Evolutionary conservation across 495 filamentous ascomycete genomes (phyloP).

Genomic region (Neurospora sp.): DNA sequence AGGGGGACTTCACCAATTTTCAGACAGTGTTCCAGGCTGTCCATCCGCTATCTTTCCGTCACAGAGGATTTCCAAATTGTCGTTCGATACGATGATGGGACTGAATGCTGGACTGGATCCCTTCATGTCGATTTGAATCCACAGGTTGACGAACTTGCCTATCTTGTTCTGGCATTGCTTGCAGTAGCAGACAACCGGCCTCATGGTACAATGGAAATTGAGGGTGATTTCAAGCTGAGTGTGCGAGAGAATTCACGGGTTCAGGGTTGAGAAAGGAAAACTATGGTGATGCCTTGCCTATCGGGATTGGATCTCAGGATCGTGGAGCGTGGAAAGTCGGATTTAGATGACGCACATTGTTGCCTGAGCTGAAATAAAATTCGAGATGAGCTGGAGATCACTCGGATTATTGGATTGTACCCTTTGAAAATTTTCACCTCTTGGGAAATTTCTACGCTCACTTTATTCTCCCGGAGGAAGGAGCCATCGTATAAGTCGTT

Average conservation of each 20-base stretch:
- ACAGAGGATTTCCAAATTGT: too few relatives aligned
- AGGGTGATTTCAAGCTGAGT: not conserved
- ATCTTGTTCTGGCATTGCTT: constrained; percentile 19
- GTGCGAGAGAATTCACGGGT: not conserved
- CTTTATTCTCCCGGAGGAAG: not conserved
- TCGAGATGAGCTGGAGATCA: not conserved
- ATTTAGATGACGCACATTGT: not conserved
- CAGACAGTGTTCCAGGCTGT: too few relatives aligned
- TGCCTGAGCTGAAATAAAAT: not conserved
- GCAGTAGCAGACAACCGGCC: constrained; percentile 26
- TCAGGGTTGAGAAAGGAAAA: too few relatives aligned
- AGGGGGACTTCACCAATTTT: too few relatives aligned
- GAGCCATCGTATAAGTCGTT: not conserved
- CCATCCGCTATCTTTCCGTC: too few relatives aligned
- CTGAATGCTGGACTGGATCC: too few relatives aligned
- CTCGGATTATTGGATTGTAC: not conserved
- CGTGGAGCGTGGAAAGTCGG: not conserved
- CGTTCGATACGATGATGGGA: too few relatives aligned
- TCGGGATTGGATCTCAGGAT: not conserved
- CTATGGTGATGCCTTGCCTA: not conserved
- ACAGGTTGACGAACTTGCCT: too few relatives aligned
- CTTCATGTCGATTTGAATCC: too few relatives aligned
- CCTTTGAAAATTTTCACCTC: not conserved
- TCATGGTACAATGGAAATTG: constrained; percentile 12
- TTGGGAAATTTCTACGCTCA: not conserved